These are phyloP conservation scores for Xanthoceras sorbifolium DNA, from an alignment of 345 rosid genomes.

Conservation along the genomic window DNA sequence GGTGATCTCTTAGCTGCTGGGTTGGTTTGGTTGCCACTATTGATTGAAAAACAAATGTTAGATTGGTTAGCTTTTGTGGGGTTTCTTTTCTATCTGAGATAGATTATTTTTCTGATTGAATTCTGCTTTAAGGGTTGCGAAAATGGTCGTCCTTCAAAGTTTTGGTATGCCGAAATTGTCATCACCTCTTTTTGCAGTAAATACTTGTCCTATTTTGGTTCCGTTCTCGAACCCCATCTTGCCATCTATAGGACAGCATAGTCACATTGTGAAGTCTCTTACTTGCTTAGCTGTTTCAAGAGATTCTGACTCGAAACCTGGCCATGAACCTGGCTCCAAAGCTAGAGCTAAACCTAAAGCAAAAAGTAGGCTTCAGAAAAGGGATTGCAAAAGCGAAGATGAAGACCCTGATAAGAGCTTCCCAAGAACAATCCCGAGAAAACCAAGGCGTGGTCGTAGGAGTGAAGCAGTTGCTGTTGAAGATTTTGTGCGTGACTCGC, in stretches of 20 bases:
- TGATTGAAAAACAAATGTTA: not conserved
- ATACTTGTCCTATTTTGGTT: slow-evolving; percentile 2
- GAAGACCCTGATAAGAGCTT: slow-evolving; percentile 28
- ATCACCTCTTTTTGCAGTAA: slow-evolving; percentile 18
- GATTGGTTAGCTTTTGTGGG: slow-evolving; percentile 3
- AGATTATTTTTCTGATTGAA: not conserved
- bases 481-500: slow-evolving; percentile 67
- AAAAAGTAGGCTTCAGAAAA: slow-evolving; percentile 19
- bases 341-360: slow-evolving; percentile 28
- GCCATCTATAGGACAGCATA: not conserved
- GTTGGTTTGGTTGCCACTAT: not conserved
- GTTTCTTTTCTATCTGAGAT: not conserved
- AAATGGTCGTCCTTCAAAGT: slow-evolving; percentile 41
- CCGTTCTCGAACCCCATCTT: not conserved
- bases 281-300: slow-evolving; percentile 44
- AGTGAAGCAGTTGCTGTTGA: slow-evolving; percentile 87
- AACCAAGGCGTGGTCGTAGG: slow-evolving; percentile 69
- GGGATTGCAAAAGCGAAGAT: slow-evolving; percentile 26
- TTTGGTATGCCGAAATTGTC: slow-evolving; percentile 28
- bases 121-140: slow-evolving; percentile 10
- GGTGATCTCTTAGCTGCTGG: not conserved
- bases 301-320: slow-evolving; percentile 41
- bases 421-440: slow-evolving; percentile 52
- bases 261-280: slow-evolving; percentile 20
- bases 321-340: slow-evolving; percentile 35